phyloP scores from a whole-genome alignment of 805 yeast species.

The Wickerhamiella allomyrinae region DNA sequence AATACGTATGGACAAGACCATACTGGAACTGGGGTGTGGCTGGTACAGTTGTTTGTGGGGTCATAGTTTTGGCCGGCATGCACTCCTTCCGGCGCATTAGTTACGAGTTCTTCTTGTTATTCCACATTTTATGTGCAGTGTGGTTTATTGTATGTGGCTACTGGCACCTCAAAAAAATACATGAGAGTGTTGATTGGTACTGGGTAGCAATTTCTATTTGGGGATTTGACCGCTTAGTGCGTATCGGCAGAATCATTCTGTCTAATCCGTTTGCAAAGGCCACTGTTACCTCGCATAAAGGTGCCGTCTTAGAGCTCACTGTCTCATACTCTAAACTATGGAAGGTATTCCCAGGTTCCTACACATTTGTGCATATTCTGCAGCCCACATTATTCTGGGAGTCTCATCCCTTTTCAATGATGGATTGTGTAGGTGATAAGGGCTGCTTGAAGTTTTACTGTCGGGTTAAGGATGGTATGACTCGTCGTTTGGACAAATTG shows the following conservation, averaged over 20 bases:
- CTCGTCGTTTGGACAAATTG: slow-evolving; percentile 29
- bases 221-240: slow-evolving; percentile 47
- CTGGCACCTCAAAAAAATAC: slow-evolving; percentile 35
- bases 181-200: slow-evolving; percentile 35
- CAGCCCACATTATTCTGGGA: slow-evolving; percentile 44
- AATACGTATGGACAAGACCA: slow-evolving; percentile 5
- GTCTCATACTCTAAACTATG: slow-evolving; percentile 30
- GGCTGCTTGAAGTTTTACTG: slow-evolving; percentile 13
- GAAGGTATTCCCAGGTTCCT: slow-evolving; percentile 39
- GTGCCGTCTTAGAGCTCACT: slow-evolving; percentile 9
- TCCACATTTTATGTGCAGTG: slow-evolving; percentile 42
- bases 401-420: slow-evolving; percentile 52
- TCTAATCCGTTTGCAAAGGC: slow-evolving; percentile 34
- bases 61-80: slow-evolving; percentile 34
- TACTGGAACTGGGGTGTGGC: slow-evolving; percentile 29
- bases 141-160: slow-evolving; percentile 42
- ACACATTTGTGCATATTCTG: slow-evolving; percentile 35
- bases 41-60: slow-evolving; percentile 30
- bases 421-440: slow-evolving; percentile 6
- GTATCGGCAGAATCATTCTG: slow-evolving; percentile 37
- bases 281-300: slow-evolving; percentile 12
- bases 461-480: slow-evolving; percentile 38
- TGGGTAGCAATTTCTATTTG: slow-evolving; percentile 48
- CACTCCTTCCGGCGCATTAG: slow-evolving; percentile 35
- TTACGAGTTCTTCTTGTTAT: slow-evolving; percentile 44